phyloP scores from a whole-genome alignment of 106 monocot genomes.

The Acorus gramineus region DNA sequence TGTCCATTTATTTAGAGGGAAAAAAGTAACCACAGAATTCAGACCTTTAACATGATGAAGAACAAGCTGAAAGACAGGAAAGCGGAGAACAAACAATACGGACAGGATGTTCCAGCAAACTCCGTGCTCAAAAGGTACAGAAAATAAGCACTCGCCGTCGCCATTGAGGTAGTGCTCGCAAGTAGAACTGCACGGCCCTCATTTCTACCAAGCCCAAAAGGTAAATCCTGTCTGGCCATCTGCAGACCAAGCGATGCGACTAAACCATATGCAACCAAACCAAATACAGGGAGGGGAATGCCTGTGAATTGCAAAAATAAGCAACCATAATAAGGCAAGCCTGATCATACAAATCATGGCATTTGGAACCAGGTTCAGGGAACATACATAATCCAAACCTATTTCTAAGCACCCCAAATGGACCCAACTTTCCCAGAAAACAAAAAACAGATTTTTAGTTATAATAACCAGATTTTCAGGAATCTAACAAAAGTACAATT shows the following conservation, averaged over 20 bases:
- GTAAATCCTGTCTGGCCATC: slow-evolving; percentile 31
- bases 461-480: too few species aligned
- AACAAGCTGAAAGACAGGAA: slow-evolving; percentile 76
- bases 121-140: slow-evolving; percentile 72
- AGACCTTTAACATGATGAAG: slow-evolving; percentile 58
- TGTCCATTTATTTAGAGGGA: not conserved
- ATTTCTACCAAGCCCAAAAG: slow-evolving; percentile 31
- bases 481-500: too few species aligned
- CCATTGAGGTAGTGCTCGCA: slow-evolving; percentile 71
- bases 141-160: slow-evolving; percentile 91
- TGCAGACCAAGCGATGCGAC: slow-evolving; percentile 58
- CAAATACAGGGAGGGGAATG: slow-evolving; percentile 74
- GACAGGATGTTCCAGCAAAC: slow-evolving; percentile 60
- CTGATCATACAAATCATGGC: too few species aligned
- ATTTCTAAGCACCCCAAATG: too few species aligned
- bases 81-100: slow-evolving; percentile 76
- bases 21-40: not conserved
- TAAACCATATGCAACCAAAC: slow-evolving; percentile 72
- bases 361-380: too few species aligned
- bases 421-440: too few species aligned
- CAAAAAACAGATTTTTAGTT: too few species aligned
- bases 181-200: slow-evolving; percentile 47
- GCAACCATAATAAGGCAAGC: not conserved
- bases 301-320: slow-evolving; percentile 36
- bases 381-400: too few species aligned